Evolutionary conservation across 2,329 filamentous ascomycete species (phyloP), one percentile per base, ranked within the genome.

Genomic region (Pseudovirgaria hyperparasitica): DNA sequence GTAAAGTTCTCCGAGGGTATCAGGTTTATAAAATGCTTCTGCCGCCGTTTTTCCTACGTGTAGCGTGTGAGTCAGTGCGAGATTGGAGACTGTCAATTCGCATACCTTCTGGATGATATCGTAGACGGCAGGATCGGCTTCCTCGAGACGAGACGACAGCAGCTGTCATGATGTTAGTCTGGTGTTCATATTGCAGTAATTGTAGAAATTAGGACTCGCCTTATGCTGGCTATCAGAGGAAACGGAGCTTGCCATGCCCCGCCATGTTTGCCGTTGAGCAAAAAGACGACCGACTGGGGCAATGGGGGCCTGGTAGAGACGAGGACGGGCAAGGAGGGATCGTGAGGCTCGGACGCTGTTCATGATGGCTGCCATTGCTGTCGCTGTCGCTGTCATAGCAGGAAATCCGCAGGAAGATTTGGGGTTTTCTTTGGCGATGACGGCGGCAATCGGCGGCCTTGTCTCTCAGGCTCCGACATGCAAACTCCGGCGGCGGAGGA

Each of bases 1-100:
- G 90, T 98, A 63, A 98, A 86, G 70, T 98, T 98, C 69, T 98
- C 90, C 31, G 90, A 96, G 52, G 90, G 87, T 50, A 98, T 98
- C 55, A 98, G 77, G 53, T 96, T 96, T 63, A 98, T 93, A 50
- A 94, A 98, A 57, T 96, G 85, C 59, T 93, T 92, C 58, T 98
- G 90, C 42, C 90, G 73, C 41, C 70, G 71, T 72, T 96, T 96
- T 66, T 98, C 90, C 82, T 93, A 36, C 22, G 18, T 19, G 30
- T 19, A 29, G 14, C 27, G 33, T 15, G 13, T 16, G 20, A 22
- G 35, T 50, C 28, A 46, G 43, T 32, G 30, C 27, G 23, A 18
- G 14, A 25, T 29, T 26, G 41, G 16, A 36, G 25, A 30, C 23
- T 31, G 26, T 19, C 23, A 23, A 19, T 30, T 28, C 21, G 32